Conservation (phyloP, 2,329 filamentous ascomycete genomes). For the Paecilomyces sp. region DNA sequence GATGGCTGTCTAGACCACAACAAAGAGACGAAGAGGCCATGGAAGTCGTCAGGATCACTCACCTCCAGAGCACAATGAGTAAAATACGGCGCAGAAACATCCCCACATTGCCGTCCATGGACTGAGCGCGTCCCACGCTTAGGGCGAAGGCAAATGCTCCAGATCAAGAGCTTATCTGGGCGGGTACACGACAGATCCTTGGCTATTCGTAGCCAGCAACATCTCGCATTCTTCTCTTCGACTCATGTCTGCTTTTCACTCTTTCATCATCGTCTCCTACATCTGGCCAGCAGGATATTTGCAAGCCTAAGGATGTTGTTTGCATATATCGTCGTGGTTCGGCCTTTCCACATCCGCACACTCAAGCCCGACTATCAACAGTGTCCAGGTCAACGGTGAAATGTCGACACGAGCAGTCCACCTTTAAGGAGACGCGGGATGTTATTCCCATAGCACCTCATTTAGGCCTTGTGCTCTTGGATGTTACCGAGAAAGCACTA, state of each 20-base stretch:
- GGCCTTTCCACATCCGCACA: background rate
- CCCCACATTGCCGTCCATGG: background rate
- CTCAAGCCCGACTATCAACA: background rate
- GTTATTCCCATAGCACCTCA: background rate
- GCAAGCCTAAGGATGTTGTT: background rate
- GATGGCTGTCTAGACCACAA: background rate
- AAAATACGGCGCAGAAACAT: background rate
- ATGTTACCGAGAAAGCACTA: background rate
- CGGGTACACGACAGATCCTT: background rate
- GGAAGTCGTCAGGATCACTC: background rate
- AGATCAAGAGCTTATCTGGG: background rate
- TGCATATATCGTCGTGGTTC: background rate
- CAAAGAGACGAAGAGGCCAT: background rate
- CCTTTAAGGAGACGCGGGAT: background rate
- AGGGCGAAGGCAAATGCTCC: background rate
- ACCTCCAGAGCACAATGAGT: background rate
- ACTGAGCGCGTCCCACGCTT: background rate
- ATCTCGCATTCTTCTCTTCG: background rate
- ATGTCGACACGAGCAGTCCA: background rate
- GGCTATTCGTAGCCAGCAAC: background rate
- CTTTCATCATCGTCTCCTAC: background rate
- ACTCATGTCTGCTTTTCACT: background rate
- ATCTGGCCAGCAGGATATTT: background rate
- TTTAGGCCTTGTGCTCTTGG: background rate
- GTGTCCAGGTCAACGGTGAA: background rate